Evolutionary conservation across 2,329 filamentous ascomycete genomes (phyloP).

Genomic region (Fusarium sp.): DNA sequence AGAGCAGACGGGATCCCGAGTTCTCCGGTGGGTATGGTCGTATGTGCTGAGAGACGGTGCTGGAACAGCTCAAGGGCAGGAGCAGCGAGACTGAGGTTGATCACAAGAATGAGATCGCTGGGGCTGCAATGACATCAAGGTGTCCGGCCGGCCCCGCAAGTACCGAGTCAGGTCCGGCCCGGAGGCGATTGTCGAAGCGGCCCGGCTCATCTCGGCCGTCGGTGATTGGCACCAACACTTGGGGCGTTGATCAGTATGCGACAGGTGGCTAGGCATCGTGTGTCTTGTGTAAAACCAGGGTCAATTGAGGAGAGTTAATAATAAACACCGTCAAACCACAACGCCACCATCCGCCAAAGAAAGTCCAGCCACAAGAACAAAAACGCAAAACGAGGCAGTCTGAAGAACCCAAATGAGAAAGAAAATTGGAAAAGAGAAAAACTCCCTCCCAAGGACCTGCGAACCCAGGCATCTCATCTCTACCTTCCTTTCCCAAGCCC

Average conservation of each 20-base stretch:
- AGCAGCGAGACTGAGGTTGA: background rate
- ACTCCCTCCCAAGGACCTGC: constrained; percentile 23
- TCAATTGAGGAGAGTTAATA: constrained; percentile 47
- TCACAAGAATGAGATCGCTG: constrained; percentile 3
- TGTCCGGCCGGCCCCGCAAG: constrained; percentile 25
- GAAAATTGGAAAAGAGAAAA: background rate
- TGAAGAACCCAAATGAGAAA: constrained; percentile 26
- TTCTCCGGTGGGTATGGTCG: constrained; percentile 24
- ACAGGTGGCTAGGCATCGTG: background rate
- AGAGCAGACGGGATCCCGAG: constrained; percentile 17
- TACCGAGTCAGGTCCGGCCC: constrained; percentile 32
- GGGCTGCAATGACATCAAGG: constrained; percentile 23
- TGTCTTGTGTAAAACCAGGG: constrained; percentile 10
- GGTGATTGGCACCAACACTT: constrained; percentile 29
- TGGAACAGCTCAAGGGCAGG: background rate
- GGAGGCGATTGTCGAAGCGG: constrained; percentile 20
- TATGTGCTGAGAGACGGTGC: constrained; percentile 5
- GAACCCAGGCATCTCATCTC: constrained; percentile 27
- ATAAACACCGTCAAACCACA: constrained; percentile 39
- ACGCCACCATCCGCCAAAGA: constrained; percentile 38
- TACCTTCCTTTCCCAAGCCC: constrained; percentile 36
- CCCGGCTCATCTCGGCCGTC: constrained; percentile 34
- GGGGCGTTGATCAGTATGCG: constrained; percentile 17
- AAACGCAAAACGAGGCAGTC: constrained; percentile 24
- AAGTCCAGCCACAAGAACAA: constrained; percentile 24